Conservation (phyloP, 805 yeast species). For the Hermanozyma aechmeae region DNA sequence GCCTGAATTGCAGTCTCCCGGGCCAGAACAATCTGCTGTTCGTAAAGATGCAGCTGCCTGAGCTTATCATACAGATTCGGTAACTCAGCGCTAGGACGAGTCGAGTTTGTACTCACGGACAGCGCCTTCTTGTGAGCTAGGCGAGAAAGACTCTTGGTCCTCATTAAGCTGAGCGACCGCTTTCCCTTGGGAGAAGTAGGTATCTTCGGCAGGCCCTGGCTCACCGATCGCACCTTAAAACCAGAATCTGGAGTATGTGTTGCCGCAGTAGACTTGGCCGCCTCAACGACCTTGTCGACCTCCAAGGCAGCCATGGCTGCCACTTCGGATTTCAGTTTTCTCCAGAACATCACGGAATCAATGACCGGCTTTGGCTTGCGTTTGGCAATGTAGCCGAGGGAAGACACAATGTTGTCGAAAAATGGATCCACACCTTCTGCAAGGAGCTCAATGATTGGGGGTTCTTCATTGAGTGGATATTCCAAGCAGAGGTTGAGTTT, state of each 20-base stretch:
- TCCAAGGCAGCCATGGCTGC: constrained; percentile 42
- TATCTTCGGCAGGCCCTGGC: constrained; percentile 9
- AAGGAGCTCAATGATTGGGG: constrained; percentile 61
- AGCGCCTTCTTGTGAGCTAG: too few relatives aligned
- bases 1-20: constrained; percentile 70
- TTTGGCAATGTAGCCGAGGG: constrained; percentile 85
- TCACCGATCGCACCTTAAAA: neutral
- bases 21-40: constrained; percentile 29
- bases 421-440: constrained; percentile 81
- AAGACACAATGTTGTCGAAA: constrained; percentile 77
- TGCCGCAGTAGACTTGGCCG: constrained; percentile 13
- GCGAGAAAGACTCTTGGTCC: constrained; percentile 29
- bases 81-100: too few relatives aligned
- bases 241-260: too few relatives aligned
- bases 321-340: constrained; percentile 84
- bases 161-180: constrained; percentile 30
- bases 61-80: too few relatives aligned
- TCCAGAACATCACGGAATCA: constrained; percentile 98
- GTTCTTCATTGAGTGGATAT: constrained; percentile 59
- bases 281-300: constrained; percentile 21
- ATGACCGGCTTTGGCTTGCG: constrained; percentile 91
- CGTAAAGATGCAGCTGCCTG: constrained; percentile 18
- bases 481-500: constrained; percentile 68
- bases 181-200: constrained; percentile 16
- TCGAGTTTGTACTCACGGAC: too few relatives aligned